A percentile compares a stretch with the other conserved stretches of the same genome.
phyloP scores from a whole-genome alignment of 78 protist genomes.

The Emiliania huxleyi region DNA sequence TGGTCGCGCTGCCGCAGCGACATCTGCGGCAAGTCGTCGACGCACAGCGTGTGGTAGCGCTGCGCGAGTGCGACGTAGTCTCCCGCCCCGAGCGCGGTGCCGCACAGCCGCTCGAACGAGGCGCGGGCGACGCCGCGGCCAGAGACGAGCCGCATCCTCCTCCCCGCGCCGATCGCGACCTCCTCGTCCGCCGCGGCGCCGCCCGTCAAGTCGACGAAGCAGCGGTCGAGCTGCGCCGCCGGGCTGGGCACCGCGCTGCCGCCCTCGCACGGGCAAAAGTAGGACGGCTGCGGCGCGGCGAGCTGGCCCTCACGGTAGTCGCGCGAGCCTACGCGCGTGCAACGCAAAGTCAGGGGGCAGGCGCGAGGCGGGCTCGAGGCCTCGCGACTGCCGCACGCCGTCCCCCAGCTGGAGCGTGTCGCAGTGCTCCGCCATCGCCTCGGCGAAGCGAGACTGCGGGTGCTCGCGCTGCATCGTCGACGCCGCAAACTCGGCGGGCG shows the following conservation, averaged over 20 bases:
- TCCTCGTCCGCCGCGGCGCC: background rate
- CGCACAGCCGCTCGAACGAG: constrained; percentile 72
- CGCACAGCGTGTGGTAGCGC: constrained; percentile 70
- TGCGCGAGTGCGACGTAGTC: constrained; percentile 75
- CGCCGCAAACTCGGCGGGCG: background rate
- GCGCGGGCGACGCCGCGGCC: constrained; percentile 53
- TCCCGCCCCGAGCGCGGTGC: constrained; percentile 66
- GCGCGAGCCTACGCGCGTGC: too few relatives aligned
- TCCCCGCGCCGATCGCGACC: background rate
- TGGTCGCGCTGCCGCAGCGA: constrained; percentile 50
- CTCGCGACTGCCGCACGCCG: too few relatives aligned
- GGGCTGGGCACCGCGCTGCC: background rate
- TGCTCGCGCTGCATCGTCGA: background rate
- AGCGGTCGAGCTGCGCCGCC: background rate
- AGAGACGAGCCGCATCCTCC: background rate
- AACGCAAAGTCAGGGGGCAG: too few relatives aligned
- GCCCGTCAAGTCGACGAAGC: background rate
- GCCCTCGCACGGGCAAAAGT: too few relatives aligned
- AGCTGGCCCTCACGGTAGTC: background rate
- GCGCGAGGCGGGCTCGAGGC: too few relatives aligned
- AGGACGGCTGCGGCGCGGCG: background rate
- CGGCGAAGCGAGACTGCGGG: background rate
- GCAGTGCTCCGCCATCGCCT: background rate
- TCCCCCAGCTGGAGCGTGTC: background rate
- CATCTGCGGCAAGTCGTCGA: constrained; percentile 70